Conservation (phyloP, 805 yeast species). For the Scheffersomyces ergatensis region DNA sequence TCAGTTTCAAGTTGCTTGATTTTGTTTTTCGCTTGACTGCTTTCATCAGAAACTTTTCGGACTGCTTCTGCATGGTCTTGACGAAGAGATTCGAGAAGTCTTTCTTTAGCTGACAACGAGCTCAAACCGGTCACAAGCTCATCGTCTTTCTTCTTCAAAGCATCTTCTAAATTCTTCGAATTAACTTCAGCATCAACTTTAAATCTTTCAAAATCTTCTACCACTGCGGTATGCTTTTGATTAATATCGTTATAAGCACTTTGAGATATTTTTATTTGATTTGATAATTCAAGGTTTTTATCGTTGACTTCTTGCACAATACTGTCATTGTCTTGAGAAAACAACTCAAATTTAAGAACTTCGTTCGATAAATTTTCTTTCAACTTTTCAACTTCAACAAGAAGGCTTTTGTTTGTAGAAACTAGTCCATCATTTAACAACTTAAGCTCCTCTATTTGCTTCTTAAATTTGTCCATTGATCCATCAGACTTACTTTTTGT, state of each 20-base stretch:
- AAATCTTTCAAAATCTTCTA: background rate
- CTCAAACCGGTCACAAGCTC: background rate
- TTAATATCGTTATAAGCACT: background rate
- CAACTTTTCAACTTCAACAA: constrained; percentile 4
- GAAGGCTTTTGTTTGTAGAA: constrained; percentile 1
- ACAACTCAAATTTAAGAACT: background rate
- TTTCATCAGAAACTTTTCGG: constrained; percentile 5
- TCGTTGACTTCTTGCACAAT: constrained; percentile 2
- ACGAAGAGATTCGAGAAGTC: background rate
- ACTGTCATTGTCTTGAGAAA: constrained; percentile 5
- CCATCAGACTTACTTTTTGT: constrained; percentile 2
- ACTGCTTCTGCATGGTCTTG: background rate
- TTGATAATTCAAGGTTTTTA: background rate
- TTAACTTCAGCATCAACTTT: background rate
- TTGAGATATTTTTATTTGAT: background rate
- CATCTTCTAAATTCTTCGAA: background rate
- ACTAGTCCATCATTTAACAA: background rate
- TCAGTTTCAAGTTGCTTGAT: background rate
- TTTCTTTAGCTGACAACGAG: background rate
- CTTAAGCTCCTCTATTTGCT: background rate
- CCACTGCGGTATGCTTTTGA: background rate
- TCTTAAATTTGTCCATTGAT: constrained; percentile 1
- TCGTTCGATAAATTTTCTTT: constrained; percentile 1
- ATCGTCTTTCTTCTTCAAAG: background rate
- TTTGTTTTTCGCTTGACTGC: constrained; percentile 7